Percentiles rank a stretch among this genome's conserved stretches.
phyloP scores from a whole-genome alignment of 75 land plant species.

The Adiantum capillusveneris region DNA sequence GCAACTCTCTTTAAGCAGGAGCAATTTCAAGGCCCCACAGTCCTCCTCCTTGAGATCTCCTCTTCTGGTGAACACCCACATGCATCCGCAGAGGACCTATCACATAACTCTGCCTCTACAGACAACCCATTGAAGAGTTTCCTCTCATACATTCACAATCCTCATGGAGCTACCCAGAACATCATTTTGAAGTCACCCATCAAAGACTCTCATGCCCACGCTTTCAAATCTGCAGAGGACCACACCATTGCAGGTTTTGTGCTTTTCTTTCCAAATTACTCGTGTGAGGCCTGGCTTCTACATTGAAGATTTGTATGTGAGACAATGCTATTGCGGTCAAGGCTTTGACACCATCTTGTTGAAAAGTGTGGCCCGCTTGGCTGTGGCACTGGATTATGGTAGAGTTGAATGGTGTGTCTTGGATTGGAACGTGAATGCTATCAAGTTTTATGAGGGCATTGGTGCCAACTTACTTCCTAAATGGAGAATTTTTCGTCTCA shows the following conservation, averaged over 20 bases:
- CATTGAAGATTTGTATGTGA: slow-evolving; percentile 80
- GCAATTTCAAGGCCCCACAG: slow-evolving; percentile 54
- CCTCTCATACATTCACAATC: too few relatives aligned
- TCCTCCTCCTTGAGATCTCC: slow-evolving; percentile 57
- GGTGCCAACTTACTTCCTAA: slow-evolving; percentile 61
- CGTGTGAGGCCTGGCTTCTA: slow-evolving; percentile 86
- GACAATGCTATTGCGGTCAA: slow-evolving; percentile 69
- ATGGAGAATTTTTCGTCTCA: slow-evolving; percentile 73
- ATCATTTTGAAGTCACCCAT: slow-evolving; percentile 28
- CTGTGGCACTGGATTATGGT: slow-evolving; percentile 63
- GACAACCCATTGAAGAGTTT: too few relatives aligned
- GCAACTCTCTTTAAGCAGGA: slow-evolving; percentile 38
- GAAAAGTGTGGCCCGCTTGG: slow-evolving; percentile 63
- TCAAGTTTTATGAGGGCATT: slow-evolving; percentile 75
- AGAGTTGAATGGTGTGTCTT: slow-evolving; percentile 95
- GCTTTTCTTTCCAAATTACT: slow-evolving; percentile 84
- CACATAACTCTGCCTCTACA: too few relatives aligned
- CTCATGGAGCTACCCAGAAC: too few relatives aligned
- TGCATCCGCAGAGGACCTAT: too few relatives aligned
- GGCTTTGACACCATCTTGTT: slow-evolving; percentile 73
- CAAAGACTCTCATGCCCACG: slow-evolving; percentile 38
- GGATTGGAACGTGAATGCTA: slow-evolving; percentile 94
- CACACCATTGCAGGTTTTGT: slow-evolving; percentile 62
- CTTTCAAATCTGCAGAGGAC: slow-evolving; percentile 18
- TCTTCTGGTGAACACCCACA: slow-evolving; percentile 1